Evolutionary conservation across 2,329 filamentous ascomycete genomes (phyloP), one percentile per base, ranked within the genome.

Genomic region (Septoria linicola): DNA sequence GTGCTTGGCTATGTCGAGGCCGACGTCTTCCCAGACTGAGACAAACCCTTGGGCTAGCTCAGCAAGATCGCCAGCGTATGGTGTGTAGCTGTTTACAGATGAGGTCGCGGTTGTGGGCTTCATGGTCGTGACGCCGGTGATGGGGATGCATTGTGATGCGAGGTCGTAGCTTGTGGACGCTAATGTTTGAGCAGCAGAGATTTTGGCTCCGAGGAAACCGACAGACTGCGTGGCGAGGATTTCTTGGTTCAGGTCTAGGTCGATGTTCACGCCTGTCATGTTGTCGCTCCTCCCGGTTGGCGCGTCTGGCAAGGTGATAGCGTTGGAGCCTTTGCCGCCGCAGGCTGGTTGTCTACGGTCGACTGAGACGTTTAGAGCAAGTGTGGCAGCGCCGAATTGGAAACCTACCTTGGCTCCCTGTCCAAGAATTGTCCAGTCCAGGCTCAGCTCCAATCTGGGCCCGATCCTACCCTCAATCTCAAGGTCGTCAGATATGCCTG

Each of bases 111-210:
- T 25, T 7, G 23, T 40, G n/a, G 44, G 51, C 11, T 8, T 13
- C 6, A 48, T 25, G 1, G 16, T 30, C 2, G 40, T 41, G 14
- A 8, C 35, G 2, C 32, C 30, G 8, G 32, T 39, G 19, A 43
- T 36, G 19, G 51, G 34, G 3, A 53, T 19, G 13, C 51, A 53
- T 2, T 44, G 43, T 0, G 21, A 20, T 1, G 30, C 8, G 11
- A 51, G 36, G 16, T 40, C 32, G 19, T 46, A 51, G 36, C 34
- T 46, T 3, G 49, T 51, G 17, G 34, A 35, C n/a, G 42, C 42
- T 3, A 51, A 23, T 1, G 42, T 51, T 21, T 47, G 35, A 1
- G 27, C 31, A 6, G 25, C 8, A 0, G 36, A 30, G 1, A 13
- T 23, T 8, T 20, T 13, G 4, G 27, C 14, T 4, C 34, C 34